Evolutionary conservation across 495 filamentous ascomycete species (phyloP).

Genomic region (Lophiotrema nucula): DNA sequence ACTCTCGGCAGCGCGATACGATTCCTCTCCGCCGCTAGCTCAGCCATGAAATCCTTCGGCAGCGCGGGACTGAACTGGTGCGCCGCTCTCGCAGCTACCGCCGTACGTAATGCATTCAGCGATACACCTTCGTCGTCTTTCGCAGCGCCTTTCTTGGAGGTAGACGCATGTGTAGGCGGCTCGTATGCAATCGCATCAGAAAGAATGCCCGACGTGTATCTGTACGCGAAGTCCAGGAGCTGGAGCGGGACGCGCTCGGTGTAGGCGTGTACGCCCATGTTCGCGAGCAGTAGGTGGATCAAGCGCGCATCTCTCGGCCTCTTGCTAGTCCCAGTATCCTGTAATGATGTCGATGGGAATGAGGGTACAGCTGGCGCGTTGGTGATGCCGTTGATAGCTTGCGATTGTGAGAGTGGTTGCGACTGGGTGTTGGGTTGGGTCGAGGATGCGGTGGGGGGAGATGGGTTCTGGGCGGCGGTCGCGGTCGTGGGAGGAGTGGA

Average conservation of each 20-base stretch:
- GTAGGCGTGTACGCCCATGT: constrained; percentile 83
- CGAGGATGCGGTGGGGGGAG: constrained; percentile 27
- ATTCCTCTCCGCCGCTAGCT: constrained; percentile 81
- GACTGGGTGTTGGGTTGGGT: constrained; percentile 27
- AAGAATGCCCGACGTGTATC: constrained; percentile 65
- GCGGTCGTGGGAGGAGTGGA: constrained; percentile 30
- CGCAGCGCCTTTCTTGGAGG: constrained; percentile 25
- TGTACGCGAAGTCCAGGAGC: constrained; percentile 96
- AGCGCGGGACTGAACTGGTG: constrained; percentile 65
- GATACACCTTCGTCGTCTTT: constrained; percentile 47
- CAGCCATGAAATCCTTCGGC: constrained; percentile 83
- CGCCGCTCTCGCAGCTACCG: constrained; percentile 61
- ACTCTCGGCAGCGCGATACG: constrained; percentile 74
- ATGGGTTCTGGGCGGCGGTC: constrained; percentile 19
- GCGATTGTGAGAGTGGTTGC: constrained; percentile 18
- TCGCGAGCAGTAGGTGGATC: constrained; percentile 85
- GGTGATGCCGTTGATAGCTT: constrained; percentile 32
- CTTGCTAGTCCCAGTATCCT: constrained; percentile 59
- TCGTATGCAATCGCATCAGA: constrained; percentile 65
- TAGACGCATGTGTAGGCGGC: constrained; percentile 37
- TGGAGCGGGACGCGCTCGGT: constrained; percentile 92
- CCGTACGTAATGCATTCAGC: constrained; percentile 59
- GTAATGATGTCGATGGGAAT: constrained; percentile 52
- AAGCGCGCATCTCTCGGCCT: constrained; percentile 89
- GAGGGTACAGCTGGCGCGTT: constrained; percentile 37